Evolutionary conservation across 1,284 basidiomycete species (phyloP).

Genomic region (Porodaedalea pini): DNA sequence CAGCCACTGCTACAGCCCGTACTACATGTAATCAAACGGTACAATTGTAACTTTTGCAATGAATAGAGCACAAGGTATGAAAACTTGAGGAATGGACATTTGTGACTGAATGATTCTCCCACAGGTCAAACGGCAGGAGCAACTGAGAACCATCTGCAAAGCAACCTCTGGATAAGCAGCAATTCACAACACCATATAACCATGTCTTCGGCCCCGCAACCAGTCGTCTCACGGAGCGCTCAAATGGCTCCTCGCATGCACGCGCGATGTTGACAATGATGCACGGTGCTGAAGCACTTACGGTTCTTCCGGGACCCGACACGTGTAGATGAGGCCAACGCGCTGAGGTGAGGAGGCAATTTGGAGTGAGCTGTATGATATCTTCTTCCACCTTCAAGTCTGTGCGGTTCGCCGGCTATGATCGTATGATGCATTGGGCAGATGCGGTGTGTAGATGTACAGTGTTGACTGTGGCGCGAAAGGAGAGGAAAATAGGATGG

Average conservation of each 20-base stretch:
- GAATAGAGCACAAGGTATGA: too few relatives aligned
- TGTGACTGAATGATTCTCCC: too few relatives aligned
- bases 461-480: not conserved
- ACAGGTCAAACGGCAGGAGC: too few relatives aligned
- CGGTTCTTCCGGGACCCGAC: not conserved
- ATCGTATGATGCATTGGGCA: not conserved
- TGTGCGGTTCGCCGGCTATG: not conserved
- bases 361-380: constrained; percentile 5
- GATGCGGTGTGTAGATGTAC: constrained; percentile 10
- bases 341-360: constrained; percentile 5
- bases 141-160: too few relatives aligned
- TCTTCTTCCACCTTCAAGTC: not conserved
- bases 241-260: constrained; percentile 21
- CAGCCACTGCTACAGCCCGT: too few relatives aligned
- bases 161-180: too few relatives aligned
- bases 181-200: too few relatives aligned
- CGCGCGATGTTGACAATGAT: constrained; percentile 18
- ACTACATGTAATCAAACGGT: too few relatives aligned
- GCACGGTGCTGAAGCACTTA: not conserved
- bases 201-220: constrained; percentile 17
- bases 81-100: too few relatives aligned
- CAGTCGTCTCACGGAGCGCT: constrained; percentile 21
- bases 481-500: not conserved
- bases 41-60: too few relatives aligned
- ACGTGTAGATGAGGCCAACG: constrained; percentile 19